Conservation (phyloP, 768 basidiomycete species). For the Pisolithus marmoratus region DNA sequence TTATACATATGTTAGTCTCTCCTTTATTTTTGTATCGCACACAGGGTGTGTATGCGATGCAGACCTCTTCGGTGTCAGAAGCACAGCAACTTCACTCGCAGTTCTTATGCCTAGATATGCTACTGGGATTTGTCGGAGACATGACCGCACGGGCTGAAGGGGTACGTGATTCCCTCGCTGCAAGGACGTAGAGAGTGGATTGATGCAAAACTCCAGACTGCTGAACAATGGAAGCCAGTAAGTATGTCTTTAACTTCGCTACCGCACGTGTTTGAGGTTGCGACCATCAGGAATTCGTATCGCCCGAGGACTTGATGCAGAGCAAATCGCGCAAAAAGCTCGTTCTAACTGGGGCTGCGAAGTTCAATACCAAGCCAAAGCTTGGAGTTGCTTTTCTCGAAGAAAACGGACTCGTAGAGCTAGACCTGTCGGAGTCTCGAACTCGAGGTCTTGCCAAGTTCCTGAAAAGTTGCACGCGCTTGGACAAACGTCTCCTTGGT, state of each 20-base stretch:
- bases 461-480: conserved; percentile 72
- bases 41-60: conserved; percentile 76
- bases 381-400: conserved; percentile 85
- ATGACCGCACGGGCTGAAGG: conserved; percentile 68
- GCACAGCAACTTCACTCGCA: conserved; percentile 73
- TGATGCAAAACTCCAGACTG: conserved; percentile 28
- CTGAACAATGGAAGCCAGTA: conserved; percentile 61
- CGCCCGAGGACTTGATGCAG: conserved; percentile 52
- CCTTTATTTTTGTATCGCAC: conserved; percentile 5
- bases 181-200: conserved; percentile 1
- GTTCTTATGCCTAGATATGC: conserved; percentile 79
- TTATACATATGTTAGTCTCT: neutral
- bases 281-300: conserved; percentile 43
- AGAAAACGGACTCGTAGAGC: conserved; percentile 84
- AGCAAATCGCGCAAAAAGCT: conserved; percentile 84
- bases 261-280: neutral
- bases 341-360: conserved; percentile 73
- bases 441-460: conserved; percentile 75
- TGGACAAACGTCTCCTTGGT: conserved; percentile 91
- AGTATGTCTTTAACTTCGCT: conserved; percentile 17
- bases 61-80: conserved; percentile 52
- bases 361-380: conserved; percentile 94
- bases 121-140: conserved; percentile 81
- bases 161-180: conserved; percentile 28
- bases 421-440: conserved; percentile 55